Conservation (phyloP, 768 basidiomycete species). For the Artomyces pyxidatus region DNA sequence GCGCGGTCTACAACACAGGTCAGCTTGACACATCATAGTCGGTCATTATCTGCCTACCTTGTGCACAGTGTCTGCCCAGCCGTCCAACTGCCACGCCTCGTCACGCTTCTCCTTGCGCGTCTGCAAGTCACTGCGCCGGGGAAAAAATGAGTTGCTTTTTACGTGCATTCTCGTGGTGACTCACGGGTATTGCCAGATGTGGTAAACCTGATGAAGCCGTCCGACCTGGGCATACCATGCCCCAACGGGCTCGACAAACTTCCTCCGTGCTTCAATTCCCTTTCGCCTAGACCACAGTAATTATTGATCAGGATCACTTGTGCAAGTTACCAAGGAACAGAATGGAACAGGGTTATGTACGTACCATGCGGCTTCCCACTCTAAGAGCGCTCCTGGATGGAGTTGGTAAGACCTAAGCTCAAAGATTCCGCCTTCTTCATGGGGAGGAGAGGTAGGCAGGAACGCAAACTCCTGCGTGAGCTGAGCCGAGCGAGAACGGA, state of each 20-base stretch:
- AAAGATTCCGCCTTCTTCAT: conserved; percentile 82
- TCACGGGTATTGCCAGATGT: conserved; percentile 96
- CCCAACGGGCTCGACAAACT: conserved; percentile 78
- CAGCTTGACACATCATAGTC: neutral
- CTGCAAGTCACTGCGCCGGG: conserved; percentile 51
- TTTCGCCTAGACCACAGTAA: conserved; percentile 49
- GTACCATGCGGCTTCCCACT: conserved; percentile 94
- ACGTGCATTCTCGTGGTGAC: neutral
- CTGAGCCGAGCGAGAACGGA: conserved; percentile 67
- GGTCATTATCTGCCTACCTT: conserved; percentile 44
- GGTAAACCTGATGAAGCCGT: conserved; percentile 81
- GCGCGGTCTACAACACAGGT: conserved; percentile 76
- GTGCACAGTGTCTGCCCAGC: conserved; percentile 91
- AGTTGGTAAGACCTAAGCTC: conserved; percentile 87
- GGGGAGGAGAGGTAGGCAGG: conserved; percentile 85
- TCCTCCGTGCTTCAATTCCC: conserved; percentile 89
- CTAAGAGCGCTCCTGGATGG: conserved; percentile 81
- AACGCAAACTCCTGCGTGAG: conserved; percentile 94
- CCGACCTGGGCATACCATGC: conserved; percentile 92
- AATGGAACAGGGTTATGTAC: conserved; percentile 13
- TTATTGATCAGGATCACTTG: too few species aligned
- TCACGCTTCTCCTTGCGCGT: conserved; percentile 78
- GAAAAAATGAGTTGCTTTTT: neutral
- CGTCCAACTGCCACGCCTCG: conserved; percentile 89
- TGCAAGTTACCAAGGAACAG: too few species aligned